Percentiles rank a stretch among this genome's conserved stretches.
phyloP scores from a whole-genome alignment of 495 filamentous ascomycete genomes.

The Neurospora sp. region DNA sequence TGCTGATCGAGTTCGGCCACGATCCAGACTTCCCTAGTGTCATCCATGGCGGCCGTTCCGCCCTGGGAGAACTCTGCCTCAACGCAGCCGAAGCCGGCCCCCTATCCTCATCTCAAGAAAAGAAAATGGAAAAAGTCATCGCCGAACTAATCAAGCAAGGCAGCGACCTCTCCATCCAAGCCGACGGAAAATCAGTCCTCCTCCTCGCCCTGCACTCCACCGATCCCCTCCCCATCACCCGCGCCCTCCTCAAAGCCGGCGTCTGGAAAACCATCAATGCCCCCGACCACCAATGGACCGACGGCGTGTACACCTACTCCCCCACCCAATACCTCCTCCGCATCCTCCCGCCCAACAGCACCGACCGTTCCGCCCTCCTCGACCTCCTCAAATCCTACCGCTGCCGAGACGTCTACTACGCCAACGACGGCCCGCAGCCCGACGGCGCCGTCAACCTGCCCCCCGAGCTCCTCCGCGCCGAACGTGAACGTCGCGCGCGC shows the following conservation, averaged over 20 bases:
- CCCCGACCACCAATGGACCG: slow-evolving; percentile 31
- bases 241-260: slow-evolving; percentile 32
- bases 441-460: slow-evolving; percentile 35
- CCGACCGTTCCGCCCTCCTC: slow-evolving; percentile 26
- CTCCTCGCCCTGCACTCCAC: slow-evolving; percentile 34
- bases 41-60: slow-evolving; percentile 36
- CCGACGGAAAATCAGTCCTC: slow-evolving; percentile 33
- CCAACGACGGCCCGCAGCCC: slow-evolving; percentile 36
- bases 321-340: slow-evolving; percentile 34
- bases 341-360: slow-evolving; percentile 20
- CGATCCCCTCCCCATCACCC: slow-evolving; percentile 34
- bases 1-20: slow-evolving; percentile 34
- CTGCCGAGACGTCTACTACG: slow-evolving; percentile 36
- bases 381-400: slow-evolving; percentile 32
- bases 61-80: slow-evolving; percentile 39
- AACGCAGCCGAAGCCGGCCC: slow-evolving; percentile 30
- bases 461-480: slow-evolving; percentile 30
- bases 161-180: slow-evolving; percentile 31
- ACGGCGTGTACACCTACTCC: slow-evolving; percentile 34
- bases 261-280: slow-evolving; percentile 39
- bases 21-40: slow-evolving; percentile 41
- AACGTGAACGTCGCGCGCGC: slow-evolving; percentile 31
- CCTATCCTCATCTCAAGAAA: slow-evolving; percentile 28
- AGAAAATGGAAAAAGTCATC: slow-evolving; percentile 39
- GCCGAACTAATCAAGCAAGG: slow-evolving; percentile 29